These are phyloP conservation scores for Xylariaceae sp. DNA, from an alignment of 2,329 filamentous ascomycete genomes.

Conservation along the genomic window DNA sequence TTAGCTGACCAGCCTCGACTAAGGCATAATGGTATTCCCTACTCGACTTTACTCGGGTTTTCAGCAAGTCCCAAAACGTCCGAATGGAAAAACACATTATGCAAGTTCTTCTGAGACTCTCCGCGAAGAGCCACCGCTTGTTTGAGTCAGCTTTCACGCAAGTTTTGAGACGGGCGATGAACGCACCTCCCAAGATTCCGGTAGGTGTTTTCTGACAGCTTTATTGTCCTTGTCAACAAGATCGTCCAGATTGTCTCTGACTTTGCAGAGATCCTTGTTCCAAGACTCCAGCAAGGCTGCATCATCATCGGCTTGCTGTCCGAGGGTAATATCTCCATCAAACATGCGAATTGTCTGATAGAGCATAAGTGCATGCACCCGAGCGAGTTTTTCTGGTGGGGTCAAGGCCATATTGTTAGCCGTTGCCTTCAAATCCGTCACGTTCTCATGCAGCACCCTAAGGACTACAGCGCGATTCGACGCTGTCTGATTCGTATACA, in stretches of 20 bases:
- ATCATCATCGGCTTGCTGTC: slow-evolving; percentile 51
- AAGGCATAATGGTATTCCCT: not conserved
- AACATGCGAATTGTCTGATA: slow-evolving; percentile 52
- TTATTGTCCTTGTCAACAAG: slow-evolving; percentile 34
- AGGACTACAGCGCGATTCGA: slow-evolving; percentile 50
- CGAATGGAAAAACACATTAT: slow-evolving; percentile 44
- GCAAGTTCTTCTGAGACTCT: slow-evolving; percentile 50
- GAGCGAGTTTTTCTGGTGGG: slow-evolving; percentile 49
- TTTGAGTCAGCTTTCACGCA: not conserved
- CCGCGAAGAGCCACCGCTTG: slow-evolving; percentile 51
- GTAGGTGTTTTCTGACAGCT: slow-evolving; percentile 43
- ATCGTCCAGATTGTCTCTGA: slow-evolving; percentile 46
- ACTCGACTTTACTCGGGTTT: slow-evolving; percentile 33
- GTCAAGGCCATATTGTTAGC: slow-evolving; percentile 38
- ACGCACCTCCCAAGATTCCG: slow-evolving; percentile 51
- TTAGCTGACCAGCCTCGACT: not conserved
- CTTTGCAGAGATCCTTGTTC: slow-evolving; percentile 44
- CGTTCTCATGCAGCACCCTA: slow-evolving; percentile 48
- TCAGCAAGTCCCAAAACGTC: slow-evolving; percentile 45
- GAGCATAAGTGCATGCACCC: slow-evolving; percentile 51
- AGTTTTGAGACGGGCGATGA: not conserved
- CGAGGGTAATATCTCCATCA: slow-evolving; percentile 51
- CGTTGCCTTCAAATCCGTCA: slow-evolving; percentile 46
- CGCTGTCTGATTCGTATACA: slow-evolving; percentile 47
- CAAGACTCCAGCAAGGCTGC: slow-evolving; percentile 46